Base-by-base conservation (phyloP, 1,139 yeast species). In the Sugiyamaella japonica region DNA sequence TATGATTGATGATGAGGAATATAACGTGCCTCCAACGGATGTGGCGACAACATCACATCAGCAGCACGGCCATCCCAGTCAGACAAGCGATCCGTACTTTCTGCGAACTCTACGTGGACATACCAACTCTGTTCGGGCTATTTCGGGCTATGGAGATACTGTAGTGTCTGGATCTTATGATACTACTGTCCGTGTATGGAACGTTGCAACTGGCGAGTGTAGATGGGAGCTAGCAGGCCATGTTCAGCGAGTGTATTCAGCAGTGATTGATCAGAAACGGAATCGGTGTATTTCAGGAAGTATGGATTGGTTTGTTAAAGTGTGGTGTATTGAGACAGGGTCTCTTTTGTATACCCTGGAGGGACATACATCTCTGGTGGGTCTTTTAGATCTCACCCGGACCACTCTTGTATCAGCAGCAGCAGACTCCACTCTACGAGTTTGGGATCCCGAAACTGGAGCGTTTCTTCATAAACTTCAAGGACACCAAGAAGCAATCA, bases 111-210 rank as follows among this genome's bases (percentile, higher is more conserved):
- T 93, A 44, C 75, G 83, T 16, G 99, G 99, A 0, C 99, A 93
- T 69, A 79, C 89, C 6, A 89, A 85, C 45, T 82, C 95, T 2
- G 98, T 93, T 1, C 80, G 99, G 52, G 86, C 97, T 0, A 87
- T 93, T 9, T 81, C 95, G 1, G 97, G 96, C 0, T 77, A 84
- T 68, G 97, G 95, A 1, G 89, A 89, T 64, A 81, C 86, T 8
- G 81, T 91, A 32, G 84, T 93, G 1, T 86, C 95, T 36, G 98
- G 97, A 0, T 87, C 96, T 2, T 93, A 93, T 68, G 99, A 93
- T 70, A 81, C 87, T 50, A 87, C 90, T 0, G 90, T 91, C 6
- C 79, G 97, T 59, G 96, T 93, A 1, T 93, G 99, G 99, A 95
- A 88, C 64, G 76, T 90, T 56, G 79, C 82, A 40, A 82, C 86